These are phyloP conservation scores for Fusarium sp. DNA, from an alignment of 2,329 filamentous ascomycete species.

Conservation along the genomic window DNA sequence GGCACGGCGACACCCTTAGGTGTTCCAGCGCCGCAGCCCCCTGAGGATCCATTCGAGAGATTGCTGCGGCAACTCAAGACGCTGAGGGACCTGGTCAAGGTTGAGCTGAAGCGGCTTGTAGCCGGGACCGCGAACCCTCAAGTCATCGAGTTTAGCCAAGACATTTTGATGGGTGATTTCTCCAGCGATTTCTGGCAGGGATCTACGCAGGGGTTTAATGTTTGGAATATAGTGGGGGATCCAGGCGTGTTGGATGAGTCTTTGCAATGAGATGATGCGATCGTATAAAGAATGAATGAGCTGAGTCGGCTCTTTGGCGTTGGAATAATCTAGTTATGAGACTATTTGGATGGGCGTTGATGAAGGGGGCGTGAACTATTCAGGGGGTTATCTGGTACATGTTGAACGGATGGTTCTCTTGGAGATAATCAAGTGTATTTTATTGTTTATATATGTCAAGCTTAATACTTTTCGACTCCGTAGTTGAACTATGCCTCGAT, in stretches of 20 bases:
- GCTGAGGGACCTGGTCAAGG: constrained; percentile 46
- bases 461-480: neutral
- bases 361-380: neutral
- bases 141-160: constrained; percentile 35
- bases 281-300: neutral
- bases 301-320: neutral
- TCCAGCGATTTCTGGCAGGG: constrained; percentile 44
- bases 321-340: constrained; percentile 1
- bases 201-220: constrained; percentile 36
- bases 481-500: constrained; percentile 17
- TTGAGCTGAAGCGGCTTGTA: constrained; percentile 45
- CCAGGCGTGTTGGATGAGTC: constrained; percentile 37
- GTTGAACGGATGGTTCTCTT: constrained; percentile 5
- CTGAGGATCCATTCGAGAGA: constrained; percentile 49
- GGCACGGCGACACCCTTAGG: constrained; percentile 15
- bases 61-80: constrained; percentile 47
- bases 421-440: constrained; percentile 6
- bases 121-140: constrained; percentile 35
- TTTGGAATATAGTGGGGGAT: constrained; percentile 46
- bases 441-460: neutral
- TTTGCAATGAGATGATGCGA: constrained; percentile 3
- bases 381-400: neutral
- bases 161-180: constrained; percentile 39
- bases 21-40: constrained; percentile 15
- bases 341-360: neutral